Evolutionary conservation across 306 rosid genomes (phyloP).

Genomic region (Gynostemma pentaphyllum): DNA sequence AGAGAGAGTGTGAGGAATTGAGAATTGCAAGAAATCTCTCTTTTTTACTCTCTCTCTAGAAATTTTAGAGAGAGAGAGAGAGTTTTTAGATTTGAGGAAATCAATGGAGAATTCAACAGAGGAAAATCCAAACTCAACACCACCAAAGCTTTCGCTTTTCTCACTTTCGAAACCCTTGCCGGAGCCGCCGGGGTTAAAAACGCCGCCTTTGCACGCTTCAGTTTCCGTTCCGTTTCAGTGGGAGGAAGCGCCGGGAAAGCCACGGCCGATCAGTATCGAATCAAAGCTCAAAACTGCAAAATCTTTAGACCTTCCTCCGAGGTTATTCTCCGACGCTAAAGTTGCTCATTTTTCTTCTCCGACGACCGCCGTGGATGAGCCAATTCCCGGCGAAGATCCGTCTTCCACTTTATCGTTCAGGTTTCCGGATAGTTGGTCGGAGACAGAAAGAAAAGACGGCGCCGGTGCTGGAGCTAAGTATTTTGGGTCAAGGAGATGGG

Average conservation of each 20-base stretch:
- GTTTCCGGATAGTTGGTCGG: conserved; percentile 16
- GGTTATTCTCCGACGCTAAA: conserved; percentile 39
- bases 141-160: conserved; percentile 35
- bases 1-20: too few species aligned
- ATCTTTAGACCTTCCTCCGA: conserved; percentile 77
- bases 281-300: conserved; percentile 24
- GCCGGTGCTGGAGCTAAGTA: background rate
- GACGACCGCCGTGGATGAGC: conserved; percentile 60
- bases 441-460: too few species aligned
- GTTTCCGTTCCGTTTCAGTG: conserved; percentile 78
- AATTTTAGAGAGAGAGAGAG: background rate
- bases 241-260: conserved; percentile 99
- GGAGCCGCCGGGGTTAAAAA: conserved; percentile 25
- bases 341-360: conserved; percentile 39
- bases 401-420: conserved; percentile 43
- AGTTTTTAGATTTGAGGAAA: too few species aligned
- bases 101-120: conserved; percentile 18
- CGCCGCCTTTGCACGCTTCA: conserved; percentile 33
- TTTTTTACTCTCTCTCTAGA: conserved; percentile 17
- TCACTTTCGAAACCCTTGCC: conserved; percentile 29
- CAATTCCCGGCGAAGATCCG: conserved; percentile 50
- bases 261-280: conserved; percentile 28
- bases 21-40: too few species aligned
- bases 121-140: conserved; percentile 5
- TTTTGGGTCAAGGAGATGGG: conserved; percentile 43